Evolutionary conservation across 768 basidiomycete genomes (phyloP), one percentile per base, ranked within the genome.

Genomic region (Macrolepiota albuminosa): DNA sequence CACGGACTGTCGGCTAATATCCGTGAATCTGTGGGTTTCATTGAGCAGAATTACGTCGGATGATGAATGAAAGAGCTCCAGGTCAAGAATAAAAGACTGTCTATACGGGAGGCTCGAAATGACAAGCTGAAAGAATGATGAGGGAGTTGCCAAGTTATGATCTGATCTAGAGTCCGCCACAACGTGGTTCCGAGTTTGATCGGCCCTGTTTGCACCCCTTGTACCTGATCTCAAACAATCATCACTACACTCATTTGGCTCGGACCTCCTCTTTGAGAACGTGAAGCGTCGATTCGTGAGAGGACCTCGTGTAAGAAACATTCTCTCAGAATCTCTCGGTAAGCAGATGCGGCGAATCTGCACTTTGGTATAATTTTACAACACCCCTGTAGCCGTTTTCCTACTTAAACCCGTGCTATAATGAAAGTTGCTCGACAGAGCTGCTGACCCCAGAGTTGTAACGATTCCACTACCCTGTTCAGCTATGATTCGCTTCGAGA

Each of bases 401-500:
- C 61, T 62, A 62, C 61, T 64, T 67, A 65, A 63, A 62, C 61
- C 46, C 62, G 29, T 42, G 54, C n/a, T 45, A 61, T 43, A 31
- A 66, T 66, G 66, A 47, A 63, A 52, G 7, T 46, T 61, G 40
- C 24, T 43, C 51, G 37, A 58, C 55, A 64, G 42, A 50, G 46
- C 48, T 55, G 39, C 45, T 45, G 34, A 51, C 53, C 54, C 42
- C 61, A 49, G 57, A 45, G 21, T 26, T 43, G 26, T 31, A 36
- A n/a, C 36, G 33, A 16, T 40, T 46, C 21, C 45, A 39, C 43
- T 33, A 43, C 34, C 26, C 45, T 57, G 18, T 36, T 16, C 45
- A 57, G 66, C 60, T 56, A 91, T 91, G 89, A 91, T 91, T 69
- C 84, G 88, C 56, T 90, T 91, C 78, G 88, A 91, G 70, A 82